These are phyloP conservation scores for Cornus kousa DNA, from an alignment of 148 eudicot genomes.

Conservation along the genomic window DNA sequence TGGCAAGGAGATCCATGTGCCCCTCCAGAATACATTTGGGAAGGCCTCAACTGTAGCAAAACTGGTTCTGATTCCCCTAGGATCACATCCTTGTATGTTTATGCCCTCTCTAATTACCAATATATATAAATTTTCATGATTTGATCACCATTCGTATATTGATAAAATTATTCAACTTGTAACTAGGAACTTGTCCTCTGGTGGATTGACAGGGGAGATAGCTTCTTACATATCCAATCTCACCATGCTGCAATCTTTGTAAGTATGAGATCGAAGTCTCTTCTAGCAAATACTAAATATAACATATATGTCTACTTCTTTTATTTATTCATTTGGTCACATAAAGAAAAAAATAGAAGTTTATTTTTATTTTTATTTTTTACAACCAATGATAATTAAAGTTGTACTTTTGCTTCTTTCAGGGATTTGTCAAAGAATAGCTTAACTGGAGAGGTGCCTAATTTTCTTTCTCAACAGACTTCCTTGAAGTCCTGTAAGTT, in stretches of 20 bases:
- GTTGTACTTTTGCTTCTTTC: neutral
- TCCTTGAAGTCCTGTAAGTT: slow-evolving; percentile 19
- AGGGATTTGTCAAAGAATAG: slow-evolving; percentile 34
- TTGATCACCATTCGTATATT: too few relatives aligned
- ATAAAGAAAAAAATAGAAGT: too few relatives aligned
- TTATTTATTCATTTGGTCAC: too few relatives aligned
- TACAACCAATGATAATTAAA: too few relatives aligned
- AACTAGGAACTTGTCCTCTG: slow-evolving; percentile 26
- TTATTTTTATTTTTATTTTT: too few relatives aligned
- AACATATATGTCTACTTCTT: too few relatives aligned
- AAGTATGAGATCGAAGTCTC: neutral
- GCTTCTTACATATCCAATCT: slow-evolving; percentile 16
- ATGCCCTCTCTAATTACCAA: too few relatives aligned
- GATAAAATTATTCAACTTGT: neutral
- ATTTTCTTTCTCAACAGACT: slow-evolving; percentile 19
- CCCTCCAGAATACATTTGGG: slow-evolving; percentile 25
- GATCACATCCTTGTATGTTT: slow-evolving; percentile 17
- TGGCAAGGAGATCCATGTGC: slow-evolving; percentile 41
- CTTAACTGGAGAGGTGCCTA: slow-evolving; percentile 26
- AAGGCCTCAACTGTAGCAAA: slow-evolving; percentile 25
- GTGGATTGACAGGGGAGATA: slow-evolving; percentile 22
- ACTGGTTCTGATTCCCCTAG: neutral
- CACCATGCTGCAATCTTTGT: slow-evolving; percentile 24
- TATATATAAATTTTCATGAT: too few relatives aligned
- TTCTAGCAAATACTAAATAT: too few relatives aligned